Evolutionary conservation across 2,329 filamentous ascomycete genomes (phyloP).

Genomic region (Fusarium xyrophilum): DNA sequence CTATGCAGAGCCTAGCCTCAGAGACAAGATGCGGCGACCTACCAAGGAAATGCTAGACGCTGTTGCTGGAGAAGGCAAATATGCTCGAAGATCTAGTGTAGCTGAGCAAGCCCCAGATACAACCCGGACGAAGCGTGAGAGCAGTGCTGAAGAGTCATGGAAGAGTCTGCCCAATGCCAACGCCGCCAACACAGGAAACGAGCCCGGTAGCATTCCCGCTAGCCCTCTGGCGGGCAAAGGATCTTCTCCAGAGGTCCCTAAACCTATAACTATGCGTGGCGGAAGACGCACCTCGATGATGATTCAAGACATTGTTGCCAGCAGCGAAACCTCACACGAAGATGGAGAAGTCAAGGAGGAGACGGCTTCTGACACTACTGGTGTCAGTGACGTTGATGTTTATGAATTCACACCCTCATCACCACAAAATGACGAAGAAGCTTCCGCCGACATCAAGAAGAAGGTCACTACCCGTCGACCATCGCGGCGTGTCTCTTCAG

Average conservation of each 20-base stretch:
- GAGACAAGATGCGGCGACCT: constrained; percentile 83
- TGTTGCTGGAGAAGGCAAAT: constrained; percentile 69
- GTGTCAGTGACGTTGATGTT: constrained; percentile 52
- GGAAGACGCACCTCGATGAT: constrained; percentile 51
- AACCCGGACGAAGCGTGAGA: constrained; percentile 46
- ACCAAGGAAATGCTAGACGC: constrained; percentile 79
- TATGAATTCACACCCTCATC: constrained; percentile 63
- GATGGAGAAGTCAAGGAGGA: constrained; percentile 25
- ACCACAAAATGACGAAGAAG: constrained; percentile 47
- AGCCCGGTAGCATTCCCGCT: constrained; percentile 38
- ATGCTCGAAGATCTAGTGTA: constrained; percentile 52
- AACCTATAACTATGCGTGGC: constrained; percentile 49
- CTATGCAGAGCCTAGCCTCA: constrained; percentile 82
- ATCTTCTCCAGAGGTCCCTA: constrained; percentile 42
- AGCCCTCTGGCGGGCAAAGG: constrained; percentile 55
- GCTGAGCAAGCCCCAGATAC: constrained; percentile 42
- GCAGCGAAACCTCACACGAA: constrained; percentile 16
- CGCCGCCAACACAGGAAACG: constrained; percentile 9
- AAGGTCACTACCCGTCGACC: constrained; percentile 45
- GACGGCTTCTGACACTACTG: constrained; percentile 29
- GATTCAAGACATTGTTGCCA: constrained; percentile 18
- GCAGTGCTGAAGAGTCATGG: constrained; percentile 42
- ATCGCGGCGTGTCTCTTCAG: constrained; percentile 51
- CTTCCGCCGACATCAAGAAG: constrained; percentile 34
- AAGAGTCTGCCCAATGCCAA: constrained; percentile 40